Conservation (phyloP, 1,284 basidiomycete species). For the Papiliotrema flavescens region DNA sequence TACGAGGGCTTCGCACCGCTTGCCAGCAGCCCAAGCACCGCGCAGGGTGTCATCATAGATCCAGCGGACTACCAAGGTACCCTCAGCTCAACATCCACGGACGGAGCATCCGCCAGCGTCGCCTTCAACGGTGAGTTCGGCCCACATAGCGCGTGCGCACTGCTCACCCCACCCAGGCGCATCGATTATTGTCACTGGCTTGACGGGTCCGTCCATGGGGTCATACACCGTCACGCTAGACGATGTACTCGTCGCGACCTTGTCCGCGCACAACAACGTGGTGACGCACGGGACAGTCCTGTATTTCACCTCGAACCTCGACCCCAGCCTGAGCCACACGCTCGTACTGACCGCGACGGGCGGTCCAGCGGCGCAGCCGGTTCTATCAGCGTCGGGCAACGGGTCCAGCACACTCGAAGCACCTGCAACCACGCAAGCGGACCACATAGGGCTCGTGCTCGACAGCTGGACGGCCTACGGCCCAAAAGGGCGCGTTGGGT, state of each 20-base stretch:
- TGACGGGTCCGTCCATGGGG: conserved; percentile 14
- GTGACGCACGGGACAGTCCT: conserved; percentile 22
- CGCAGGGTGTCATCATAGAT: background rate
- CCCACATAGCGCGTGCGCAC: too few species aligned
- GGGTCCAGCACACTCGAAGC: too few species aligned
- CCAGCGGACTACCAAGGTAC: conserved; percentile 19
- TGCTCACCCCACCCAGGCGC: conserved; percentile 21
- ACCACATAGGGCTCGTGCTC: conserved; percentile 17
- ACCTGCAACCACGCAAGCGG: background rate
- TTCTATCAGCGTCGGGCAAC: too few species aligned
- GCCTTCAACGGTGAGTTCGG: conserved; percentile 25
- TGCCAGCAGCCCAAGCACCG: conserved; percentile 6
- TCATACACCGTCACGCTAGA: conserved; percentile 10
- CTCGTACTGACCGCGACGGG: conserved; percentile 17
- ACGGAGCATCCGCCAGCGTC: conserved; percentile 27
- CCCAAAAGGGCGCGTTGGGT: conserved; percentile 20
- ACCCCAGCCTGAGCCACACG: conserved; percentile 18
- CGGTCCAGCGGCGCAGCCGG: background rate
- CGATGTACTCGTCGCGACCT: background rate
- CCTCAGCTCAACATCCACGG: conserved; percentile 24
- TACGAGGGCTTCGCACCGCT: conserved; percentile 23
- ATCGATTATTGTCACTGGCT: conserved; percentile 21
- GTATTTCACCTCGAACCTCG: conserved; percentile 26
- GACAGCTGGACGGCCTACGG: conserved; percentile 23
- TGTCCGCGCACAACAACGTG: conserved; percentile 11